Evolutionary conservation across 306 rosid species (phyloP), one percentile per base, ranked within the genome.

Genomic region (Trichosanthes truncata): DNA sequence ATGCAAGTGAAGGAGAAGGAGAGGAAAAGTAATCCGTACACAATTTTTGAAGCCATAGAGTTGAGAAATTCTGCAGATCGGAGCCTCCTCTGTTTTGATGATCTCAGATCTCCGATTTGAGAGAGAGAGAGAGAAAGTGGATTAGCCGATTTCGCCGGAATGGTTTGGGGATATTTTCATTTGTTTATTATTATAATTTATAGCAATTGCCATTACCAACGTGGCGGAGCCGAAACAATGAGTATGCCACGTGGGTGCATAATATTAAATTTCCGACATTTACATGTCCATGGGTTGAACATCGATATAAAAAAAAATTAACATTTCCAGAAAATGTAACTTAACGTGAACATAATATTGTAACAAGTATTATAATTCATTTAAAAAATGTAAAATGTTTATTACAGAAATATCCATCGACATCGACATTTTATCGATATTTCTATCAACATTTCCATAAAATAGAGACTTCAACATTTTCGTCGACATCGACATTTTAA

Each of bases 1-100:
- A 78, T 78, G 80, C 25, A 78, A 61, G 73, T 29, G 59, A 41
- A 78, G 38, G 73, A 57, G 56, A 78, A 78, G 1, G 80, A 78
- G 41, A 78, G 45, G 41, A 78, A 78, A 6, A 78, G 41, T n/a
- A 78, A 17, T 59, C 80, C 80, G 55, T 77, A 59, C 29, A 77
- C 53, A 6, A 77, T 35, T 57, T 55, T 9, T 2, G 23, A 55
- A 38, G 8, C 80, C 80, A 77, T 76, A 3, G 33, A 10, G 40
- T 29, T 17, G 7, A 71, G 18, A 69, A 68, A 11, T 68, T 20
- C 3, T 6, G 76, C 53, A 71, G 75, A 41, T 20, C 56, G 31
- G 25, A 41, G 10, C n/a, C 9, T 20, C 51, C 53, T 21, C n/a
- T 20, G 35, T 21, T 5, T 49, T 49, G 13, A 21, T 17, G 13